These are phyloP conservation scores for Lactarius deliciosus DNA, from an alignment of 768 basidiomycete genomes.

Conservation along the genomic window DNA sequence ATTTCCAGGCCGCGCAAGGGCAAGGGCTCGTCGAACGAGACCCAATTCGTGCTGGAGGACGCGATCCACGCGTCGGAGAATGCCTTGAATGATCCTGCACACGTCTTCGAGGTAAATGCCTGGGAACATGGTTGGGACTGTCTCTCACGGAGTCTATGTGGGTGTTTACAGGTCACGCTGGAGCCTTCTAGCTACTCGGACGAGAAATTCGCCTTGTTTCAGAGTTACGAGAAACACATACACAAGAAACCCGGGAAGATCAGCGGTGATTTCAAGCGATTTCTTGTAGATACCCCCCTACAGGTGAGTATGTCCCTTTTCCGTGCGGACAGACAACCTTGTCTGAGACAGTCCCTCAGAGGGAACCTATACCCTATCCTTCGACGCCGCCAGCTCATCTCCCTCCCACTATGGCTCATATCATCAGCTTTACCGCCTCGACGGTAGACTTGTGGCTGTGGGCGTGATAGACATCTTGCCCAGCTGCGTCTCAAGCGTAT, in stretches of 20 bases:
- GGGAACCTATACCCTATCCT: slow-evolving; percentile 59
- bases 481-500: slow-evolving; percentile 77
- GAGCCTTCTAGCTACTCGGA: slow-evolving; percentile 73
- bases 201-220: slow-evolving; percentile 80
- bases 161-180: slow-evolving; percentile 55
- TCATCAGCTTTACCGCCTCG: slow-evolving; percentile 84
- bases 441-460: slow-evolving; percentile 80
- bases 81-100: slow-evolving; percentile 39
- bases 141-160: background rate
- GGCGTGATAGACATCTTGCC: slow-evolving; percentile 91
- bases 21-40: slow-evolving; percentile 11
- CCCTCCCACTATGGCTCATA: slow-evolving; percentile 87
- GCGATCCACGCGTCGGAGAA: slow-evolving; percentile 60
- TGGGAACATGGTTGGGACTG: background rate
- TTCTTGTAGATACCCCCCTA: slow-evolving; percentile 80
- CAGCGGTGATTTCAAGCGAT: slow-evolving; percentile 58
- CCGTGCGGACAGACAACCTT: background rate
- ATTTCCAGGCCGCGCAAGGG: slow-evolving; percentile 3
- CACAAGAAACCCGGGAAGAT: slow-evolving; percentile 65
- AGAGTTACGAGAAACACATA: slow-evolving; percentile 73
- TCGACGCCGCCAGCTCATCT: slow-evolving; percentile 46
- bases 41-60: slow-evolving; percentile 43
- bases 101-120: slow-evolving; percentile 58
- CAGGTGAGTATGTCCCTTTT: slow-evolving; percentile 44
- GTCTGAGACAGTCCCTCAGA: slow-evolving; percentile 39